Evolutionary conservation across 1,139 yeast species (phyloP), one percentile per base, ranked within the genome.

Genomic region (Pneumocystis murina): DNA sequence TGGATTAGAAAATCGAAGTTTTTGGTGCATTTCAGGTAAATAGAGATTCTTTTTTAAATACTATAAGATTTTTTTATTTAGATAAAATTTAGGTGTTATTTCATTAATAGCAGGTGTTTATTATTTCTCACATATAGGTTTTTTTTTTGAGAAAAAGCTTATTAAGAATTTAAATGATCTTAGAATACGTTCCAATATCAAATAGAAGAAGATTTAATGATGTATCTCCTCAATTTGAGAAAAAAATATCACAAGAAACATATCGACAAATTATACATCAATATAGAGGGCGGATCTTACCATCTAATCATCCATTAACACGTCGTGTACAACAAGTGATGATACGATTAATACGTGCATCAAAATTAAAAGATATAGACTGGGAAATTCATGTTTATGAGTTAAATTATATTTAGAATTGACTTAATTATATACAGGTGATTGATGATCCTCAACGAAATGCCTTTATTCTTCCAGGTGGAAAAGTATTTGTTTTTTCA

Each of bases 391-490:
- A 89, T 73, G 87, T 94, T 4, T 24, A 12, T 48, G 33, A 14
- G 28, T 24, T 10, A 12, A 12, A 12, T 48, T 48, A 12, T 24
- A 3, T 17, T 2, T 48, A 16, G 4, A 24, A 24, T 24, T 1
- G 14, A 12, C 17, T 24, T 48, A 48, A 48, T 8, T 20, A 24
- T 24, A 24, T 2, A 24, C 24, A 48, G 55, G 55, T 48, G 36
- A 83, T 92, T 60, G 80, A 85, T 67, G 87, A 86, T 69, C 84
- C 85, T 6, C 75, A 73, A 12, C 97, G 98, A 1, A 92, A 92
- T 75, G 98, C 98, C 1, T 92, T 94, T 75, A 96, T 92, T 36
- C 78, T 92, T 62, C 97, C 97, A 30, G 92, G 94, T 66, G 98
- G 98, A 14, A 91, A 91, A 74, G 95, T 94, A 59, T 92, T 92